Base-by-base conservation (phyloP, 495 filamentous ascomycete species). In the Chaetomium tenue region DNA sequence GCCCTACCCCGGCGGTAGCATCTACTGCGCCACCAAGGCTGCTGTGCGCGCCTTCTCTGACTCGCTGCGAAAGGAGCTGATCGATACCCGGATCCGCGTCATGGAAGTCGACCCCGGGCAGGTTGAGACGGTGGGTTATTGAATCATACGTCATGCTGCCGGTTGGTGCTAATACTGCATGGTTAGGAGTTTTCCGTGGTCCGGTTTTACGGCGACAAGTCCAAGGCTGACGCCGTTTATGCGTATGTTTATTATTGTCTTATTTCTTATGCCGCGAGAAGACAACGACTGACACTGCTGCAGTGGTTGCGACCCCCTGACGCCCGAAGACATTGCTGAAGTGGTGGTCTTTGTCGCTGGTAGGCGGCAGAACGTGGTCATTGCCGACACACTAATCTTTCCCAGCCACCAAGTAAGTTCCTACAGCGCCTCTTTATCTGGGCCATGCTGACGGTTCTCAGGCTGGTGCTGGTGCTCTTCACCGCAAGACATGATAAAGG, bases 21-120 rank as follows among this genome's bases (percentile, higher is more conserved):
- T 98, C 68, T 98, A 98, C 83, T 98, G 94, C 76, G 92, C 94
- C 3, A 93, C 90, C 54, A 98, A 98, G 80, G 93, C 94, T 15
- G 94, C 94, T 5, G 88, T 98, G 47, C 87, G 89, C 54, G 88
- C 82, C 60, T 98, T 97, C 78, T 95, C 94, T 0, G 93, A 97
- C 58, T 83, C 90, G 18, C 76, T 98, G 69, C 83, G 94, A 69
- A 91, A 88, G 79, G 94, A 98, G 81, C 83, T 97, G 53, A 88
- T 98, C 67, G 83, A 89, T 28, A 90, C 91, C 6, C 82, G 93
- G 51, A 93, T 98, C 56, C 78, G 94, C 25, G 82, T 98, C 56
- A 93, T 97, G 63, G 92, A 94, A 79, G 82, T 98, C 64, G 94
- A 97, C 71, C 94, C 94, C 8, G 94, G 94, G 47, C 94, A 97